Percentiles rank a stretch among this genome's conserved stretches.
Conservation (phyloP, 495 filamentous ascomycete species). For the Penicillium coffeae region DNA sequence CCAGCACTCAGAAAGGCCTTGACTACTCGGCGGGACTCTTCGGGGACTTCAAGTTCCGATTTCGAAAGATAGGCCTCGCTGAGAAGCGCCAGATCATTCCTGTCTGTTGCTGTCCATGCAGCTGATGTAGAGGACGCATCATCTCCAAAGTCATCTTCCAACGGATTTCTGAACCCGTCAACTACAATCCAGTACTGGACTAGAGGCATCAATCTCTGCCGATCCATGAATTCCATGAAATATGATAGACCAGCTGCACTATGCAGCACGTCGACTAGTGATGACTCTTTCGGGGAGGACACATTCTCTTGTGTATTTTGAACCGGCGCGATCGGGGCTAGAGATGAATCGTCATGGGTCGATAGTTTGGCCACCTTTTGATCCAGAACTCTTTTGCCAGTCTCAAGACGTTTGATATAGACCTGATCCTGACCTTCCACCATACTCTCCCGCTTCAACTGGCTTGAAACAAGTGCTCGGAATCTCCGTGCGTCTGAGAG, state of each 20-base stretch:
- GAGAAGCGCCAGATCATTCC: slow-evolving; percentile 83
- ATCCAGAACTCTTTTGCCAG: slow-evolving; percentile 85
- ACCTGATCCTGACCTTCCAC: slow-evolving; percentile 75
- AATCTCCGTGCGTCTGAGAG: slow-evolving; percentile 92
- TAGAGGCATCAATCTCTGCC: slow-evolving; percentile 75
- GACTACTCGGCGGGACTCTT: slow-evolving; percentile 63
- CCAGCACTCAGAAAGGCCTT: slow-evolving; percentile 75
- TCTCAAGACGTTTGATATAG: slow-evolving; percentile 83
- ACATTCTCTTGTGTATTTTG: slow-evolving; percentile 29
- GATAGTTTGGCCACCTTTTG: slow-evolving; percentile 82
- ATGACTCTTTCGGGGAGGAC: slow-evolving; percentile 63
- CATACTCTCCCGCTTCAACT: slow-evolving; percentile 79
- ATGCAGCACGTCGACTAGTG: slow-evolving; percentile 77
- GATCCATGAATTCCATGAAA: slow-evolving; percentile 99
- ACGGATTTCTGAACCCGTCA: slow-evolving; percentile 91
- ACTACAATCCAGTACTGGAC: slow-evolving; percentile 99
- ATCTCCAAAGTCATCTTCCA: slow-evolving; percentile 80
- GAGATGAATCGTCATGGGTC: slow-evolving; percentile 52
- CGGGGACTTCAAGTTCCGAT: slow-evolving; percentile 73
- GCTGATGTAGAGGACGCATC: slow-evolving; percentile 60
- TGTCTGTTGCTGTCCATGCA: slow-evolving; percentile 79
- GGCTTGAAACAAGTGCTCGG: slow-evolving; percentile 86
- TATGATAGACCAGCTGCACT: slow-evolving; percentile 89
- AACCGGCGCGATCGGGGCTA: slow-evolving; percentile 32
- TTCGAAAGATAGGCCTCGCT: slow-evolving; percentile 82